Conservation (phyloP, 495 filamentous ascomycete genomes). For the Monascus purpureus region DNA sequence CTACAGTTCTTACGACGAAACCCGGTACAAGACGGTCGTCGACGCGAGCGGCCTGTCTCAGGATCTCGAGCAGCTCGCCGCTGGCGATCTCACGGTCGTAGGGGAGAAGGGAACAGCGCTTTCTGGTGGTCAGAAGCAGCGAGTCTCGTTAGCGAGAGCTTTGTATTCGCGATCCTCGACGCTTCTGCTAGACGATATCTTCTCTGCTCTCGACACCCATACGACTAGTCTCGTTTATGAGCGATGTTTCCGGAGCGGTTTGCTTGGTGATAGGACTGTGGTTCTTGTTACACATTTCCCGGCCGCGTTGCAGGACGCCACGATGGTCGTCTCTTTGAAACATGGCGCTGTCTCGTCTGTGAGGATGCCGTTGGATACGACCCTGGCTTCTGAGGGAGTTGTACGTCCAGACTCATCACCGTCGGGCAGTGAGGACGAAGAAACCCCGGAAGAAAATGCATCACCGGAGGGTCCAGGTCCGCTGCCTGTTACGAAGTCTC, state of each 20-base stretch:
- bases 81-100: constrained; percentile 48
- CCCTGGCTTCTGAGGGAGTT: neutral
- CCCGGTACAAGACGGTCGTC: constrained; percentile 37
- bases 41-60: constrained; percentile 43
- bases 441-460: neutral
- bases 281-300: constrained; percentile 53
- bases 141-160: constrained; percentile 46
- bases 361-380: neutral
- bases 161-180: constrained; percentile 46
- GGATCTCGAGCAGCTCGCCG: constrained; percentile 43
- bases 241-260: constrained; percentile 42
- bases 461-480: neutral
- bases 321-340: constrained; percentile 25
- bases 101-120: constrained; percentile 51
- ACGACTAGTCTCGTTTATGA: constrained; percentile 51
- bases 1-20: constrained; percentile 44
- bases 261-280: constrained; percentile 42
- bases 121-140: constrained; percentile 52
- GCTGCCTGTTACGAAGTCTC: neutral
- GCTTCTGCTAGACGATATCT: constrained; percentile 46
- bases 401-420: neutral
- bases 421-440: constrained; percentile 1
- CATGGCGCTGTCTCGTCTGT: constrained; percentile 17
- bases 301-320: constrained; percentile 31
- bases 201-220: constrained; percentile 48